Percentiles rank a stretch among this genome's conserved stretches.
Evolutionary conservation across 495 filamentous ascomycete genomes (phyloP).

Genomic region (Tuber calosporum): DNA sequence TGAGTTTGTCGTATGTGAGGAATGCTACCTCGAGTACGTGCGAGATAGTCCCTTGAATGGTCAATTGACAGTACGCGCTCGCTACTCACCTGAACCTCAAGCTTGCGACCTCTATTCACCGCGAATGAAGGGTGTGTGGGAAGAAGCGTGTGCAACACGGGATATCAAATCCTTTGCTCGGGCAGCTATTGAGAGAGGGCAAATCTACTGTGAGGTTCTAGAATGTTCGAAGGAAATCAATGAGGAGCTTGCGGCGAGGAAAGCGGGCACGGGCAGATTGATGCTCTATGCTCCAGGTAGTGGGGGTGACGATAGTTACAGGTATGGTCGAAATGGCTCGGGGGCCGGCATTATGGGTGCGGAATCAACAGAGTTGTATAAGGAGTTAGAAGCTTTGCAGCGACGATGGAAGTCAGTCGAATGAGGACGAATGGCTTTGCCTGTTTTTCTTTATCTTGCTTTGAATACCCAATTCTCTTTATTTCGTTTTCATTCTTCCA

Average conservation of each 20-base stretch:
- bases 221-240: constrained; percentile 34
- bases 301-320: constrained; percentile 22
- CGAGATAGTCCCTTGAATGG: constrained; percentile 37
- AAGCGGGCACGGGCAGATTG: constrained; percentile 8
- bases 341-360: constrained; percentile 13
- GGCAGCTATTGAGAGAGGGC: constrained; percentile 27
- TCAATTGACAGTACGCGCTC: constrained; percentile 36
- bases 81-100: constrained; percentile 30
- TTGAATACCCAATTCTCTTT: neutral
- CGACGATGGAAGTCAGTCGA: constrained; percentile 35
- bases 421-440: neutral
- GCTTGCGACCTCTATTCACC: constrained; percentile 45
- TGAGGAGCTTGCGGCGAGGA: constrained; percentile 24
- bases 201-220: constrained; percentile 25
- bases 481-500: neutral
- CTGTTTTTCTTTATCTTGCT: neutral
- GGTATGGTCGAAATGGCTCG: constrained; percentile 15
- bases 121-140: constrained; percentile 44
- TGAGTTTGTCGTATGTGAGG: constrained; percentile 45
- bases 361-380: constrained; percentile 20
- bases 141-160: constrained; percentile 30
- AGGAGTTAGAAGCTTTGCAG: constrained; percentile 25
- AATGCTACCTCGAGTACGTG: constrained; percentile 44
- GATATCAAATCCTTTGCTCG: constrained; percentile 25
- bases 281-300: constrained; percentile 18